phyloP scores from a whole-genome alignment of 768 basidiomycete genomes.

The Austroboletus eburneus region DNA sequence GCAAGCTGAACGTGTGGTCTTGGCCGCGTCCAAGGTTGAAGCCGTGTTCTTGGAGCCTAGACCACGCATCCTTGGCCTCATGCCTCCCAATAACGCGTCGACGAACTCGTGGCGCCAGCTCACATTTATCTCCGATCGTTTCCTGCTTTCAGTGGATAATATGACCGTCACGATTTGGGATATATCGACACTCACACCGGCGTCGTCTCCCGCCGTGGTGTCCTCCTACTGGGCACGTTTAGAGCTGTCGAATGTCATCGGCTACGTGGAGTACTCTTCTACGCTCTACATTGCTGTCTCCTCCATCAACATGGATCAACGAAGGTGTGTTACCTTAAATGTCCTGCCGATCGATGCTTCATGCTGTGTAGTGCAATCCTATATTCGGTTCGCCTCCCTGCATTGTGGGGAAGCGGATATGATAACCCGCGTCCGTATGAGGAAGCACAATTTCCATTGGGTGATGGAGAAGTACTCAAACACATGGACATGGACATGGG shows the following conservation, averaged over 20 bases:
- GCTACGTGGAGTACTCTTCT: constrained; percentile 2
- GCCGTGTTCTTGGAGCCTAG: constrained; percentile 13
- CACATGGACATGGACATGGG: constrained; percentile 32
- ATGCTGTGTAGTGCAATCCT: constrained; percentile 9
- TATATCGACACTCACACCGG: neutral
- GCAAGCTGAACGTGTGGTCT: constrained; percentile 13
- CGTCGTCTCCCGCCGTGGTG: neutral
- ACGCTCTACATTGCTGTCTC: constrained; percentile 16
- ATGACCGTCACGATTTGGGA: constrained; percentile 16
- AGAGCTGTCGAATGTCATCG: constrained; percentile 3
- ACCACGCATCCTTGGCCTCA: constrained; percentile 1
- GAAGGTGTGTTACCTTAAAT: constrained; percentile 8
- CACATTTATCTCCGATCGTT: constrained; percentile 17
- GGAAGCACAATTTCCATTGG: constrained; percentile 16
- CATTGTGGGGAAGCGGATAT: neutral
- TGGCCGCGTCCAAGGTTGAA: constrained; percentile 13
- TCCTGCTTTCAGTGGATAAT: constrained; percentile 17
- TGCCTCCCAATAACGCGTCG: neutral
- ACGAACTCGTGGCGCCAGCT: constrained; percentile 8
- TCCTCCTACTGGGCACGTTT: constrained; percentile 12
- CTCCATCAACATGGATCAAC: neutral
- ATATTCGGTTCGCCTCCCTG: constrained; percentile 11
- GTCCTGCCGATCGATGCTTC: neutral
- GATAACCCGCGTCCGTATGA: neutral
- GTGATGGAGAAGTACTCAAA: constrained; percentile 23